Evolutionary conservation across 2,329 filamentous ascomycete species (phyloP).

Genomic region (Simplicillium aogashimaense): DNA sequence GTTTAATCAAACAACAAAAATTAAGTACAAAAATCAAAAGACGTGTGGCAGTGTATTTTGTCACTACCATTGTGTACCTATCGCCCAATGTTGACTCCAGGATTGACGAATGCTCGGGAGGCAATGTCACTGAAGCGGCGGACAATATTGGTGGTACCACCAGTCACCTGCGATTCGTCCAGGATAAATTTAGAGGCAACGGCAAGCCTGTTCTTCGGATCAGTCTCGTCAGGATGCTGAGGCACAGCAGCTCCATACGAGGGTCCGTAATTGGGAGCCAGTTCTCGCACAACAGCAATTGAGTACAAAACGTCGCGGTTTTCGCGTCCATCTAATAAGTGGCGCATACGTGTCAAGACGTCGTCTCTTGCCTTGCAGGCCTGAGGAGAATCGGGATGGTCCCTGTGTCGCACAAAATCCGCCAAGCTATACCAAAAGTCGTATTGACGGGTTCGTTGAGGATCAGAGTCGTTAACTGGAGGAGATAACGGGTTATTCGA

Average conservation of each 20-base stretch:
- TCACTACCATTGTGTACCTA: slow-evolving; percentile 10
- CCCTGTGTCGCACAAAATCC: slow-evolving; percentile 49
- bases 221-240: slow-evolving; percentile 54
- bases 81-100: slow-evolving; percentile 35
- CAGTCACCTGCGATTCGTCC: slow-evolving; percentile 49
- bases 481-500: slow-evolving; percentile 43
- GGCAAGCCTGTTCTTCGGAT: slow-evolving; percentile 55
- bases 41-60: neutral
- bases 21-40: slow-evolving; percentile 1
- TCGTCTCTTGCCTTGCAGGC: slow-evolving; percentile 49
- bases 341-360: slow-evolving; percentile 54
- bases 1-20: slow-evolving; percentile 16
- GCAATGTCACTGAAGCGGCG: slow-evolving; percentile 62
- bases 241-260: slow-evolving; percentile 46
- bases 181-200: slow-evolving; percentile 63
- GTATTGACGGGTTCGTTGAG: slow-evolving; percentile 50
- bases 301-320: slow-evolving; percentile 88
- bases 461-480: slow-evolving; percentile 39
- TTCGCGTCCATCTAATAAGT: slow-evolving; percentile 68
- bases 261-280: slow-evolving; percentile 55
- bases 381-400: slow-evolving; percentile 38
- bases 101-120: slow-evolving; percentile 46
- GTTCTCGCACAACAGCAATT: slow-evolving; percentile 68
- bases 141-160: slow-evolving; percentile 67
- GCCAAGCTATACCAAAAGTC: slow-evolving; percentile 79